These are phyloP conservation scores for Gossypium raimondii DNA, from an alignment of 345 rosid species.

Conservation along the genomic window DNA sequence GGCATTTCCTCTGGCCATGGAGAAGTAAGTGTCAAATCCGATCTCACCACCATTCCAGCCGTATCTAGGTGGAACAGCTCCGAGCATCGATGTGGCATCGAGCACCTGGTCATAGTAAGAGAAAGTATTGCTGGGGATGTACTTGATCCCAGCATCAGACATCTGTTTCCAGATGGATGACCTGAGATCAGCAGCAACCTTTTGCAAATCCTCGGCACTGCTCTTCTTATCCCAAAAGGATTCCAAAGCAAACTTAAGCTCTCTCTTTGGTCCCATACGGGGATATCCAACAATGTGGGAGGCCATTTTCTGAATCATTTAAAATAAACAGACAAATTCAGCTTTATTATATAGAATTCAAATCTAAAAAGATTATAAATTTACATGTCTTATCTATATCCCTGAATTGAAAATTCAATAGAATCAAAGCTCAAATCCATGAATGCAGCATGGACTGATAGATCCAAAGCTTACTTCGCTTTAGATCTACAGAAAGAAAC, in stretches of 20 bases:
- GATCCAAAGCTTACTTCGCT: background rate
- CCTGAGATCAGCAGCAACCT: slow-evolving; percentile 87
- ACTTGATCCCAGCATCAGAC: slow-evolving; percentile 79
- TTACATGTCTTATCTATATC: background rate
- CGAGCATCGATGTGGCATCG: slow-evolving; percentile 92
- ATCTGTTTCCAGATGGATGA: slow-evolving; percentile 93
- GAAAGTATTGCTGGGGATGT: slow-evolving; percentile 96
- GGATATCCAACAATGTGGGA: slow-evolving; percentile 99
- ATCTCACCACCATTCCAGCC: slow-evolving; percentile 83
- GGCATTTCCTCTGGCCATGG: slow-evolving; percentile 99
- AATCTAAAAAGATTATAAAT: background rate
- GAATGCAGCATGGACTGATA: background rate
- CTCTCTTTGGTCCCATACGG: slow-evolving; percentile 98
- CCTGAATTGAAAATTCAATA: background rate
- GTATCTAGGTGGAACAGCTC: slow-evolving; percentile 89
- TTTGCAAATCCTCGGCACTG: slow-evolving; percentile 79
- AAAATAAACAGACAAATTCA: slow-evolving; percentile 20
- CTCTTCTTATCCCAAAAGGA: slow-evolving; percentile 98
- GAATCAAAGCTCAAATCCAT: slow-evolving; percentile 3
- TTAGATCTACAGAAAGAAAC: background rate
- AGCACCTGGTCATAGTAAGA: slow-evolving; percentile 88
- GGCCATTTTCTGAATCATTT: slow-evolving; percentile 54
- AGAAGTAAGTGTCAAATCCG: slow-evolving; percentile 74
- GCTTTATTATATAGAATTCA: background rate
- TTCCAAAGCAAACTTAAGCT: slow-evolving; percentile 95